Evolutionary conservation across 1,139 yeast species (phyloP), one percentile per base, ranked within the genome.

Genomic region (Geotrichum restrictum): DNA sequence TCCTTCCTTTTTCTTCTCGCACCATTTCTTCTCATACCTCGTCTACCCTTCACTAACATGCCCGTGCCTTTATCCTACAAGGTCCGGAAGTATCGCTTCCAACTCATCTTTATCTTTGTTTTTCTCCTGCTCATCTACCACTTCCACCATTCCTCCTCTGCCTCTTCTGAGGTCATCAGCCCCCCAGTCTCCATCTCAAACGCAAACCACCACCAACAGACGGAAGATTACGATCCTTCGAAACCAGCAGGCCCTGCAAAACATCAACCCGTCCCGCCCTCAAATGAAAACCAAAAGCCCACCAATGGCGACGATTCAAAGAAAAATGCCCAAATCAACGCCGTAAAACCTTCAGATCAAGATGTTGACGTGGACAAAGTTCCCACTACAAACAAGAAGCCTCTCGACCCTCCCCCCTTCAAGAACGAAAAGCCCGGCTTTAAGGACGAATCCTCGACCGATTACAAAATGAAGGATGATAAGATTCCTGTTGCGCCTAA

Each of bases 11-110:
- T 29, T 18, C 22, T 45, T 14, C 27, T 16, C 11, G 14, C 34
- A 22, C 8, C 18, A n/a, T 44, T 37, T 21, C 18, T 4, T 41
- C 33, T 22, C 19, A 32, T 13, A 10, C 16, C 34, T 40, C 41
- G 14, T 22, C 24, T 3, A 32, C 31, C 13, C 32, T 19, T 3
- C 31, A 8, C 31, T 24, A 22, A 19, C 31, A 53, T 53, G 56
- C 46, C 56, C 40, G 52, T 44, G 10, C 53, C 56, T 29, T 24
- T 49, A 18, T 31, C 49, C 22, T 47, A 43, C 39, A 45, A 49
- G 43, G 37, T 53, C 21, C 51, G 56, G 36, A 42, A 45, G 51
- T 53, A 53, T 43, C 52, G 56, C 21, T 43, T 39, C 32, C 53
- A 53, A 31, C 44, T 52, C 16, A 29, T 45, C 11, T 47, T 53